Percentiles rank a stretch among this genome's conserved stretches.
phyloP scores from a whole-genome alignment of 1,284 basidiomycete species.

The Tylopilus sp. region DNA sequence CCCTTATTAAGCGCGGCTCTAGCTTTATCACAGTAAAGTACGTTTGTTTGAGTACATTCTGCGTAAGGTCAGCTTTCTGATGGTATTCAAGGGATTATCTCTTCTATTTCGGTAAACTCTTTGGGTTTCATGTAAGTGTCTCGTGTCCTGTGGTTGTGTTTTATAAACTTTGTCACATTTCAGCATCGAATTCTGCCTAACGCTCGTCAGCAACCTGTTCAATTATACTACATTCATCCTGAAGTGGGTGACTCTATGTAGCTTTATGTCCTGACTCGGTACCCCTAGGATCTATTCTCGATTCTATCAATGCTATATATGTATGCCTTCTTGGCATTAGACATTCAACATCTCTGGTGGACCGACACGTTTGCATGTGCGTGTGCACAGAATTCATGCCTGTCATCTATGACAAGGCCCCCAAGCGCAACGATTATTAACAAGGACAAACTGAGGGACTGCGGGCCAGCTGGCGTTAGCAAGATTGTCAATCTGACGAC shows the following conservation, averaged over 20 bases:
- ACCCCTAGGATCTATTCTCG: conserved; percentile 51
- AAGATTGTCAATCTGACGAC: conserved; percentile 88
- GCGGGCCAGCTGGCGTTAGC: conserved; percentile 79
- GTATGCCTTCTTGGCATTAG: conserved; percentile 72
- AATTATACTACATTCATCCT: conserved; percentile 70
- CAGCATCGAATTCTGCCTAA: conserved; percentile 74
- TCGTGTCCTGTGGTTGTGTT: background rate
- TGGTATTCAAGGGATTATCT: conserved; percentile 50
- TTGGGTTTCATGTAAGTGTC: conserved; percentile 70
- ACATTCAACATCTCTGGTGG: conserved; percentile 77
- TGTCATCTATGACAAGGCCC: conserved; percentile 90
- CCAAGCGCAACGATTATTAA: conserved; percentile 85
- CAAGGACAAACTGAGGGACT: conserved; percentile 51
- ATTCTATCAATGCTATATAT: conserved; percentile 51
- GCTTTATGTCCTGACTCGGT: background rate
- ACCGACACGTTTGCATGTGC: conserved; percentile 67
- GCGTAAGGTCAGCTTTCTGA: background rate
- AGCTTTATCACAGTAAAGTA: conserved; percentile 49
- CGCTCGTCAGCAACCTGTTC: conserved; percentile 64
- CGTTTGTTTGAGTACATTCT: conserved; percentile 37
- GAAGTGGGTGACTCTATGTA: conserved; percentile 30
- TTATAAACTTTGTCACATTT: background rate
- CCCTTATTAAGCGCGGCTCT: conserved; percentile 63
- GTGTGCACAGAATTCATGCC: conserved; percentile 72
- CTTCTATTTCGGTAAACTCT: conserved; percentile 78